A percentile compares a stretch with the other conserved stretches of the same genome.
These are phyloP conservation scores for Pisolithus marmoratus DNA, from an alignment of 768 basidiomycete genomes.

Conservation along the genomic window DNA sequence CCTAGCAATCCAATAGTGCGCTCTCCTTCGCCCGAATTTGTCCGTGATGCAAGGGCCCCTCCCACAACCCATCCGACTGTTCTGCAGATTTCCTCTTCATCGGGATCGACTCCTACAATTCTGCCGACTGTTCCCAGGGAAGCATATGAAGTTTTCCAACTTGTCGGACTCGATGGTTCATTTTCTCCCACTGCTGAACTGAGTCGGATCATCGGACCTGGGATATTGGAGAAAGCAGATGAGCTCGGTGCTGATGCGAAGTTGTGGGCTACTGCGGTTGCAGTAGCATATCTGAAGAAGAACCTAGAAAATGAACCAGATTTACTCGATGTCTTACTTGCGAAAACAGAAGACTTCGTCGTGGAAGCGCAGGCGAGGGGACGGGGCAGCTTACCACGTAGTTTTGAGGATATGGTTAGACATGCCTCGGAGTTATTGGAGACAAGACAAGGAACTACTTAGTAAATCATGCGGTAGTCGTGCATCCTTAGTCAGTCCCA, in stretches of 20 bases:
- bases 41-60: slow-evolving; percentile 4
- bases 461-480: not conserved
- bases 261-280: slow-evolving; percentile 47
- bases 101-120: slow-evolving; percentile 4
- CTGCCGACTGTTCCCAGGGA: slow-evolving; percentile 13
- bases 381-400: not conserved
- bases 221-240: slow-evolving; percentile 26
- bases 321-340: slow-evolving; percentile 35
- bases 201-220: slow-evolving; percentile 31
- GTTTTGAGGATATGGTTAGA: slow-evolving; percentile 19
- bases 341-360: slow-evolving; percentile 40
- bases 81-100: slow-evolving; percentile 1
- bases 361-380: slow-evolving; percentile 1
- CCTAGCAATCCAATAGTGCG: slow-evolving; percentile 23
- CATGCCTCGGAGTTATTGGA: slow-evolving; percentile 6
- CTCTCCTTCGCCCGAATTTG: slow-evolving; percentile 30
- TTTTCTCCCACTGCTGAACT: slow-evolving; percentile 33
- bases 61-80: slow-evolving; percentile 1
- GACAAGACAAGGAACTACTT: not conserved
- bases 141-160: slow-evolving; percentile 32
- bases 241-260: slow-evolving; percentile 26
- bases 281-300: slow-evolving; percentile 39
- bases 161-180: slow-evolving; percentile 45
- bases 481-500: too few species aligned
- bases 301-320: slow-evolving; percentile 33